phyloP scores from a whole-genome alignment of 768 basidiomycete species.

The Panellus pusillus region DNA sequence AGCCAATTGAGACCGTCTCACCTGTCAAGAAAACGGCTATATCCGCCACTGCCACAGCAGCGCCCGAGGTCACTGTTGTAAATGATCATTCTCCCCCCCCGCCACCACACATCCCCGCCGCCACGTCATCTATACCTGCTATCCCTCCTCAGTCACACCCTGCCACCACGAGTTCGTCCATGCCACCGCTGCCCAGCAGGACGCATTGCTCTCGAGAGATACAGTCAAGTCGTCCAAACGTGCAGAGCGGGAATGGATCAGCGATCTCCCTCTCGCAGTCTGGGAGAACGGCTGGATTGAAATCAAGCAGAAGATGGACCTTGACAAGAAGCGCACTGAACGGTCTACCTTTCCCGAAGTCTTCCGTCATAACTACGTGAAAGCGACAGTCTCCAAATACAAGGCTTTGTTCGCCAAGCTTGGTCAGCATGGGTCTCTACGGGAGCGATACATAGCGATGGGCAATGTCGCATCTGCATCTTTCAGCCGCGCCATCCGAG shows the following conservation, averaged over 20 bases:
- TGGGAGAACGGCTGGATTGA: neutral
- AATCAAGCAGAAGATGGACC: neutral
- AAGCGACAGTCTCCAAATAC: slow-evolving; percentile 1
- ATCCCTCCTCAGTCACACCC: too few species aligned
- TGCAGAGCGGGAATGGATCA: too few species aligned
- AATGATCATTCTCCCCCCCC: neutral
- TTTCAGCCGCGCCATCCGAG: neutral
- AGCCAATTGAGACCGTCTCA: neutral
- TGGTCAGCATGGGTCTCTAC: neutral
- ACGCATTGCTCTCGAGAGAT: too few species aligned
- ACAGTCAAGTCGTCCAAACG: too few species aligned
- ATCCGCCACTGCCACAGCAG: neutral
- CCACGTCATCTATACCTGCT: too few species aligned
- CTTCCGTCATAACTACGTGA: neutral
- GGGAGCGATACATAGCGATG: neutral
- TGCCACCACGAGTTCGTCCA: too few species aligned
- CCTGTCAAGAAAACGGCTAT: neutral
- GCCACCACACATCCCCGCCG: too few species aligned
- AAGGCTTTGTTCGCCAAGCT: neutral
- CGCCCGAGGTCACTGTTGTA: neutral
- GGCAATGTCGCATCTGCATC: neutral
- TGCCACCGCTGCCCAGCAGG: too few species aligned
- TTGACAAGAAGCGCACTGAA: neutral
- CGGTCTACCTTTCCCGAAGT: neutral
- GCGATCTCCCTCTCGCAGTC: neutral